These are phyloP conservation scores for Triangularia verruculosa DNA, from an alignment of 2,329 filamentous ascomycete genomes.

Conservation along the genomic window DNA sequence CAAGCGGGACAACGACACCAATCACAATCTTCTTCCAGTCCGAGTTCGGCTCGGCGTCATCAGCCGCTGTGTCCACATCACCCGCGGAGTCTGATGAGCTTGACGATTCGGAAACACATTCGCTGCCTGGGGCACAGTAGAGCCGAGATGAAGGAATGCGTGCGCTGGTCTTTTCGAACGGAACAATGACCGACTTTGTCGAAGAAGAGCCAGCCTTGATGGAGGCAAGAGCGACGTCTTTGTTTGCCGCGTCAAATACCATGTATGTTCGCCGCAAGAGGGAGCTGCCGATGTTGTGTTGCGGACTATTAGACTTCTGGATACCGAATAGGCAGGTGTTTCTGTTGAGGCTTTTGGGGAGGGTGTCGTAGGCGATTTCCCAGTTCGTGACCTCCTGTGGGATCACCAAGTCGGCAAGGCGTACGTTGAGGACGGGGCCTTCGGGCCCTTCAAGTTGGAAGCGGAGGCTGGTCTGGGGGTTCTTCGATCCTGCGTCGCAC, in stretches of 20 bases:
- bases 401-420: conserved; percentile 4
- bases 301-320: background rate
- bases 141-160: background rate
- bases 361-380: background rate
- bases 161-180: conserved; percentile 2
- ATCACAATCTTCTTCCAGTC: conserved; percentile 11
- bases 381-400: background rate
- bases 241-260: conserved; percentile 11
- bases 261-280: conserved; percentile 11
- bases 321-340: conserved; percentile 11
- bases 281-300: conserved; percentile 7
- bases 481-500: conserved; percentile 1
- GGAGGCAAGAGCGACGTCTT: conserved; percentile 8
- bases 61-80: background rate
- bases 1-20: conserved; percentile 12
- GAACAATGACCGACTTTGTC: background rate
- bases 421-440: conserved; percentile 7
- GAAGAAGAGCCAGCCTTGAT: background rate
- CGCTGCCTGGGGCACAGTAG: conserved; percentile 51
- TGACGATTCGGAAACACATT: conserved; percentile 48
- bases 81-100: conserved; percentile 45
- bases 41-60: background rate
- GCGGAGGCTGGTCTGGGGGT: background rate
- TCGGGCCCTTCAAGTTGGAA: conserved; percentile 5
- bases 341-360: background rate